Evolutionary conservation across 108 stramenopile genomes (phyloP).

Genomic region (Cyclotella distinguenda): DNA sequence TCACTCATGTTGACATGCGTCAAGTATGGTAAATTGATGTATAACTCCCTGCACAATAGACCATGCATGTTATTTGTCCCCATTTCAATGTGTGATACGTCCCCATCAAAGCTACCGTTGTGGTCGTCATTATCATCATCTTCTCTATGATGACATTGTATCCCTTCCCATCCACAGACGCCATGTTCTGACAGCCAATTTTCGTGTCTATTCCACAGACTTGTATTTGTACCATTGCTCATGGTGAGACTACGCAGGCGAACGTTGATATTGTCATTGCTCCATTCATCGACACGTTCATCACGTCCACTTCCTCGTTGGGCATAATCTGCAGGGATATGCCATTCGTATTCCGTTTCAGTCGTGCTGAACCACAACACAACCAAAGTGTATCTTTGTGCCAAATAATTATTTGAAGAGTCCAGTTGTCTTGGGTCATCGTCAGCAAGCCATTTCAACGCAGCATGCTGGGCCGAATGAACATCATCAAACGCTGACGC

Average conservation of each 20-base stretch:
- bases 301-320: not conserved
- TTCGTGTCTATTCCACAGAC: conserved; percentile 24
- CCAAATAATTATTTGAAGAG: conserved; percentile 21
- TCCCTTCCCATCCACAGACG: conserved; percentile 44
- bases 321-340: conserved; percentile 18
- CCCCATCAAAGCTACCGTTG: conserved; percentile 23
- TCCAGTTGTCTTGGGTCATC: conserved; percentile 42
- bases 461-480: conserved; percentile 35
- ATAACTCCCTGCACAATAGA: conserved; percentile 34
- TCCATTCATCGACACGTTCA: not conserved
- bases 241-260: not conserved
- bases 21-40: conserved; percentile 31
- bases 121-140: conserved; percentile 9
- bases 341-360: conserved; percentile 32
- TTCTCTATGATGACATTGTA: conserved; percentile 17
- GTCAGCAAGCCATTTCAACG: conserved; percentile 38
- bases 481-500: conserved; percentile 21
- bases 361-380: conserved; percentile 43
- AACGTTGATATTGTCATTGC: not conserved
- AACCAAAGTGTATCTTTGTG: conserved; percentile 40
- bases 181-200: conserved; percentile 31
- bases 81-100: conserved; percentile 30
- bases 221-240: not conserved
- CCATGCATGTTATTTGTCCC: conserved; percentile 38
- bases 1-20: conserved; percentile 35